Evolutionary conservation across 305 asterid species (phyloP).

Genomic region (Fraxinus paxiana): DNA sequence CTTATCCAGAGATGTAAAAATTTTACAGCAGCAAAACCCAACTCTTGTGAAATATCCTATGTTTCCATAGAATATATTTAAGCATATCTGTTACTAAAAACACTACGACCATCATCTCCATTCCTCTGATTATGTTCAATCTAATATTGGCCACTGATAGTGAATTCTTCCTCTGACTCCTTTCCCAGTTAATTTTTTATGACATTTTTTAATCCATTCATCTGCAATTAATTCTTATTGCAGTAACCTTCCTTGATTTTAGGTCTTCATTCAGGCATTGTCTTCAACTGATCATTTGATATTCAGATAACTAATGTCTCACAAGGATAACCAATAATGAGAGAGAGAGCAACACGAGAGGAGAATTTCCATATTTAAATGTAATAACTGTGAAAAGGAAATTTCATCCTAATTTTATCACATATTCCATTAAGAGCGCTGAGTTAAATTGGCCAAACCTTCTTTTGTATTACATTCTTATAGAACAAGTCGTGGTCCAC

Average conservation of each 20-base stretch:
- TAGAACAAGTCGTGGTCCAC: not conserved
- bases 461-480: not conserved
- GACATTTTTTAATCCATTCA: not conserved
- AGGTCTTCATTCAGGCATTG: not conserved
- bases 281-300: not conserved
- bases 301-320: not conserved
- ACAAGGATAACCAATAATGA: not conserved
- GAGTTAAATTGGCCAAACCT: not conserved
- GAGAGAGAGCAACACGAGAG: not conserved
- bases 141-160: not conserved
- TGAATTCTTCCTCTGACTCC: not conserved
- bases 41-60: not conserved
- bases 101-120: not conserved
- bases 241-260: not conserved
- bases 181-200: not conserved
- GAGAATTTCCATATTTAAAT: not conserved
- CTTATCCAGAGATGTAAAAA: not conserved
- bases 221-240: not conserved
- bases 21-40: not conserved
- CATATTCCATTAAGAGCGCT: not conserved
- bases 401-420: not conserved
- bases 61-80: not conserved
- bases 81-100: not conserved
- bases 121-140: not conserved
- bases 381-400: not conserved